Percentiles rank a stretch among this genome's conserved stretches.
phyloP scores from a whole-genome alignment of 176 grass and related monocot genomes.

The Zizania latifolia region DNA sequence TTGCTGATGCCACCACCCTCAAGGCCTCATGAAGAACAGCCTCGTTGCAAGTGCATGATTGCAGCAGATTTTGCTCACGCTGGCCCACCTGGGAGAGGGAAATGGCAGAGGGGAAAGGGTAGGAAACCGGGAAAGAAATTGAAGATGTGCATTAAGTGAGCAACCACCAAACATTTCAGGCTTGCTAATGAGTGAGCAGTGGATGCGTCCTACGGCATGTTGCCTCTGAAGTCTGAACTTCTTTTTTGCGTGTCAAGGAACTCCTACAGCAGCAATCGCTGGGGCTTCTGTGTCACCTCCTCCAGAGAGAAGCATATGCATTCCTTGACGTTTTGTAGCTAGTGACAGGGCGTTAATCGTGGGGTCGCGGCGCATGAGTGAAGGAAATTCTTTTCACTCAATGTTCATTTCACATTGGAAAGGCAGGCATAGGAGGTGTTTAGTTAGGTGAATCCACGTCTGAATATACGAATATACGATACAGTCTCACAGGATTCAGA shows the following conservation, averaged over 20 bases:
- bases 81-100: background rate
- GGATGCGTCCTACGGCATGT: background rate
- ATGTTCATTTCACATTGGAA: too few relatives aligned
- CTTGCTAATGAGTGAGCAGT: background rate
- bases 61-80: background rate
- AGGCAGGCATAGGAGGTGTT: too few relatives aligned
- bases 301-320: background rate
- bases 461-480: too few relatives aligned
- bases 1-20: background rate
- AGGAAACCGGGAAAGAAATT: background rate
- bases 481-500: too few relatives aligned
- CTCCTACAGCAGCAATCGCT: background rate
- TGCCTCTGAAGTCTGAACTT: background rate
- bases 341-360: background rate
- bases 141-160: conserved; percentile 9
- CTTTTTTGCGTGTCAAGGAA: background rate
- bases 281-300: background rate
- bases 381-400: too few relatives aligned
- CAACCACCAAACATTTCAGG: background rate
- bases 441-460: too few relatives aligned
- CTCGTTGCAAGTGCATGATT: background rate
- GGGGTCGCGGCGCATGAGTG: too few relatives aligned
- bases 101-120: background rate
- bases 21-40: background rate
- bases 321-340: background rate